These are phyloP conservation scores for Spathaspora passalidarum DNA, from an alignment of 805 yeast genomes.

Conservation along the genomic window DNA sequence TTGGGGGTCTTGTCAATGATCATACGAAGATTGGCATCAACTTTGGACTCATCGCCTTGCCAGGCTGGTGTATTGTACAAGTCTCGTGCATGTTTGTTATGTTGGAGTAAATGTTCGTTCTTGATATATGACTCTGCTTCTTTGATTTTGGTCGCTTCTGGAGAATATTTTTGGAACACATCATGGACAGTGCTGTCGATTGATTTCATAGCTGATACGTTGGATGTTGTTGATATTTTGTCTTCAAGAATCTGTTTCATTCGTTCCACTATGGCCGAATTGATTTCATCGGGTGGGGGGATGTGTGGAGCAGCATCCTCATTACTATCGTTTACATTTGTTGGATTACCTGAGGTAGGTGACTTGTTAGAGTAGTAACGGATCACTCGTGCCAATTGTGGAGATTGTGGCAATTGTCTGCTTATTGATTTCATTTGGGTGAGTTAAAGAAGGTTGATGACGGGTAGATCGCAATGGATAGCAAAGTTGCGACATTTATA, in stretches of 20 bases:
- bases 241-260: conserved; percentile 33
- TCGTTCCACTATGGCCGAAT: conserved; percentile 28
- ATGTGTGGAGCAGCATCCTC: background rate
- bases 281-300: conserved; percentile 7
- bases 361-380: background rate
- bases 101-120: conserved; percentile 26
- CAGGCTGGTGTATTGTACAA: conserved; percentile 27
- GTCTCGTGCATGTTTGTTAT: conserved; percentile 29
- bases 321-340: too few relatives aligned
- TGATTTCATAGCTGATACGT: background rate
- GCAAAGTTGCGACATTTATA: too few relatives aligned
- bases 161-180: conserved; percentile 1
- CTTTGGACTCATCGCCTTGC: conserved; percentile 27
- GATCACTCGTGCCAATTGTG: too few relatives aligned
- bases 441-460: too few relatives aligned
- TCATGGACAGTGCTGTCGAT: background rate
- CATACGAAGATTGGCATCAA: conserved; percentile 30
- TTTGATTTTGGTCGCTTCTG: conserved; percentile 6
- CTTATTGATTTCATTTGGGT: too few relatives aligned
- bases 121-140: conserved; percentile 18
- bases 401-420: too few relatives aligned
- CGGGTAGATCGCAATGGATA: too few relatives aligned
- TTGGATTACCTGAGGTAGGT: background rate
- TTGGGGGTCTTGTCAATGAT: conserved; percentile 28
- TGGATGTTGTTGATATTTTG: conserved; percentile 15